Percentiles rank a stretch among this genome's conserved stretches.
Conservation (phyloP, 352 stramenopile genomes). For the Aphanomyces astaci region DNA sequence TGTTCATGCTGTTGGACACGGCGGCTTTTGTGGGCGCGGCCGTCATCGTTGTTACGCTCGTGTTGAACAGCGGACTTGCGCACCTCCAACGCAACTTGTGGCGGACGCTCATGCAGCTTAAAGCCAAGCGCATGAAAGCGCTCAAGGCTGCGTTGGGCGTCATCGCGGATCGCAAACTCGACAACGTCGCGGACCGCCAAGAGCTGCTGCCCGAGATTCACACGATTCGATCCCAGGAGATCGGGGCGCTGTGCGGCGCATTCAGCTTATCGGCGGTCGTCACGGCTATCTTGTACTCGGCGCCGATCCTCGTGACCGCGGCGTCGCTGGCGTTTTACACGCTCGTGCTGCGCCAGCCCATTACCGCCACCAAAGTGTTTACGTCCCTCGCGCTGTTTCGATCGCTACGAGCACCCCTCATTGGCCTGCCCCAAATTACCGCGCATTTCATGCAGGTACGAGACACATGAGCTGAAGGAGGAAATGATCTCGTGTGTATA, state of each 20-base stretch:
- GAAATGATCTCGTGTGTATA: too few species aligned
- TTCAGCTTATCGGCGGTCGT: conserved; percentile 38
- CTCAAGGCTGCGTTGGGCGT: conserved; percentile 47
- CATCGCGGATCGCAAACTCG: conserved; percentile 68
- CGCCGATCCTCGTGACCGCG: conserved; percentile 37
- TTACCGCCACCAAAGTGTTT: conserved; percentile 58
- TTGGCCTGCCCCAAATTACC: conserved; percentile 18
- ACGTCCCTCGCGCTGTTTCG: conserved; percentile 56
- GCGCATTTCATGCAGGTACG: conserved; percentile 7
- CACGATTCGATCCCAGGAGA: conserved; percentile 31
- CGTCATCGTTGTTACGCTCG: conserved; percentile 35
- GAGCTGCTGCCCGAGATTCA: conserved; percentile 76
- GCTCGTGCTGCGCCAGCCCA: conserved; percentile 30
- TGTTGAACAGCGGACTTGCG: conserved; percentile 36
- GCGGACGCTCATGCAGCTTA: conserved; percentile 27
- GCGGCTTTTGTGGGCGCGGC: conserved; percentile 33
- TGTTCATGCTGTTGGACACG: conserved; percentile 14
- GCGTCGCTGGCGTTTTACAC: conserved; percentile 45
- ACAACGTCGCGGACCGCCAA: conserved; percentile 91
- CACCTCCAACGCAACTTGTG: conserved; percentile 21
- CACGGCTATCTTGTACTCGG: conserved; percentile 39
- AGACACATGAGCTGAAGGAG: background rate
- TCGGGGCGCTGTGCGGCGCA: conserved; percentile 42
- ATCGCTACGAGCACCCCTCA: conserved; percentile 33
- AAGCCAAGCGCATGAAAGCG: conserved; percentile 41